Percentiles rank a stretch among this genome's conserved stretches.
phyloP scores from a whole-genome alignment of 192 early-diverging fungal genomes.

The Linnemannia schmuckeri region DNA sequence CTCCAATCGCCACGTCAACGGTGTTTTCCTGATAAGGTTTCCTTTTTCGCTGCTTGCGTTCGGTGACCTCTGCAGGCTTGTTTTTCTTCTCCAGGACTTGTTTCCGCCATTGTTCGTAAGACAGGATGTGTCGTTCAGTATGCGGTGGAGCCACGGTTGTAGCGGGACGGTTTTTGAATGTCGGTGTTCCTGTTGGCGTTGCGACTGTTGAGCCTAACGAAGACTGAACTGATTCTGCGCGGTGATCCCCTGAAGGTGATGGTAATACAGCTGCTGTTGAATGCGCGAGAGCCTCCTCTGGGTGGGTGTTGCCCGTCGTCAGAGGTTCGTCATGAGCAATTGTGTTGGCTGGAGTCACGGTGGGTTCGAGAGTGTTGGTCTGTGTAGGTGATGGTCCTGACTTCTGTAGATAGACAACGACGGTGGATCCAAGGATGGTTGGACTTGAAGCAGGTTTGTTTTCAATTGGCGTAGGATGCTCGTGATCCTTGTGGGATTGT shows the following conservation, averaged over 20 bases:
- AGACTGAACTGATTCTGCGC: neutral
- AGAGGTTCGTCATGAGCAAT: neutral
- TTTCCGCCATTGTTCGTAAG: slow-evolving; percentile 54
- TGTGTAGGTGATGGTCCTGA: neutral
- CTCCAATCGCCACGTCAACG: slow-evolving; percentile 45
- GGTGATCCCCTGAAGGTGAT: neutral
- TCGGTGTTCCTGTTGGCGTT: neutral
- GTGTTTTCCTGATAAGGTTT: slow-evolving; percentile 52
- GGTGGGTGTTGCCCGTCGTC: neutral
- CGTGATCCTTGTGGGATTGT: neutral
- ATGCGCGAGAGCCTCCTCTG: neutral
- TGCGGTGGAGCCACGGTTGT: neutral
- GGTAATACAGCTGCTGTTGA: neutral
- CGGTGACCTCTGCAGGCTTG: slow-evolving; percentile 27
- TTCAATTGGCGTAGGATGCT: neutral
- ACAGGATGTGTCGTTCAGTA: slow-evolving; percentile 37
- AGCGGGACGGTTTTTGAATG: neutral
- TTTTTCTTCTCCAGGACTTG: slow-evolving; percentile 44
- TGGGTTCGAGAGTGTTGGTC: neutral
- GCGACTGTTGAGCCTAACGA: neutral
- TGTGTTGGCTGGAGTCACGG: neutral
- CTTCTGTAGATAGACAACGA: slow-evolving; percentile 1
- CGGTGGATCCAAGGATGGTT: slow-evolving; percentile 24
- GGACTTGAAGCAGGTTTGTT: slow-evolving; percentile 19
- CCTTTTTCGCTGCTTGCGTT: slow-evolving; percentile 43